Evolutionary conservation across 352 stramenopile genomes (phyloP).

Genomic region (Halophytophthora batemanensis): DNA sequence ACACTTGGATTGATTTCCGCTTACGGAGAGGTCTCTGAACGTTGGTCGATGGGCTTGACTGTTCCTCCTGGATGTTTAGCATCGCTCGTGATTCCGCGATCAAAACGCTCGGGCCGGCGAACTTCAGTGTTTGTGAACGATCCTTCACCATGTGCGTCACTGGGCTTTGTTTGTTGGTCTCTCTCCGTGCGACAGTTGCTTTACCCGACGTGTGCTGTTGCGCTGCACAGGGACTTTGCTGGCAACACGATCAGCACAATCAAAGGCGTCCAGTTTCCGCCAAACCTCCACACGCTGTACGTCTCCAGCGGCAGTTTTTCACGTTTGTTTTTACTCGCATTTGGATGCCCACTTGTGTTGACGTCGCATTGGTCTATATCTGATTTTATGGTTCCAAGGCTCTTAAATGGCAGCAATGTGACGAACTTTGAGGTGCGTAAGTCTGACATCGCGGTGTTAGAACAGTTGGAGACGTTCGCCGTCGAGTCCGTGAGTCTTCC

Average conservation of each 20-base stretch:
- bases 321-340: neutral
- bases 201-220: neutral
- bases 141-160: conserved; percentile 26
- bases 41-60: neutral
- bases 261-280: conserved; percentile 25
- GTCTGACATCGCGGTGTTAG: conserved; percentile 24
- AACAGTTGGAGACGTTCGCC: conserved; percentile 21
- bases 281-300: conserved; percentile 24
- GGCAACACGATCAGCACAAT: conserved; percentile 24
- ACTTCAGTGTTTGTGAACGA: conserved; percentile 26
- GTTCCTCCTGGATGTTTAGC: conserved; percentile 2
- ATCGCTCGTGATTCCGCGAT: conserved; percentile 20
- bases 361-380: neutral
- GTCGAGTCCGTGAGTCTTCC: conserved; percentile 8
- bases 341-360: neutral
- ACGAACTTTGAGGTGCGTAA: conserved; percentile 30
- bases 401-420: conserved; percentile 28
- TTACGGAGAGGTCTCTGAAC: neutral
- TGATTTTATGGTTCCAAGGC: conserved; percentile 2
- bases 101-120: conserved; percentile 12
- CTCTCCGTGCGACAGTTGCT: neutral
- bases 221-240: conserved; percentile 19
- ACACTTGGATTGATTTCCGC: too few species aligned
- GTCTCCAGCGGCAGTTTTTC: neutral
- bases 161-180: neutral